Base-by-base conservation (phyloP, 768 basidiomycete genomes). In the Boletellus emodensis region DNA sequence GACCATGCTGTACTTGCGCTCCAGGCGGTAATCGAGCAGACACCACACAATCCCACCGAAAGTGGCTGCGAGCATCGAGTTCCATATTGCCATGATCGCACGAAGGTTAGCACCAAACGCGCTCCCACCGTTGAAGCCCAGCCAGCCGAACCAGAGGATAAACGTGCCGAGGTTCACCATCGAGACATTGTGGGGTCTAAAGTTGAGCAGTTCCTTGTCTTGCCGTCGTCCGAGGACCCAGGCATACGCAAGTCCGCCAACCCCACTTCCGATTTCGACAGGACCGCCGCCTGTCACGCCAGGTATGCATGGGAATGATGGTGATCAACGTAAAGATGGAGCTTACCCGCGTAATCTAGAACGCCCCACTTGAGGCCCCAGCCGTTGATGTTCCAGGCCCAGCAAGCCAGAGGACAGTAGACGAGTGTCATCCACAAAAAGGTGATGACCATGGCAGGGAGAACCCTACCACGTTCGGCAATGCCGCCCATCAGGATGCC, bases 91-190 rank as follows among this genome's bases (percentile, higher is more conserved):
- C 64, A 85, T 81, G 50, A 92, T 76, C 3, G 90, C 91, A 44
- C 92, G 84, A 36, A 94, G 74, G 70, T 94, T 94, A 33, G 90
- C 90, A 26, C 87, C 87, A 58, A 90, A 89, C 3, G 90, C 87
- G 49, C 85, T 88, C 22, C 92, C 92, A 42, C 88, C 92, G 70
- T 94, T 94, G 76, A 93, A 92, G n/a, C 87, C 89, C 49, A 85
- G 70, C 83, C 84, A 90, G 22, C 90, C 90, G 63, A 94, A 87
- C 88, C 87, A 92, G 47, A 92, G 82, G 55, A 93, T 78, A 58
- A 84, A 87, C 9, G 88, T 93, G 56, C 92, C 91, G 48, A 94
- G 77, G 57, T 80, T 80, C 59, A 94, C 87, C 65, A 88, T 72
- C 30, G 87, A 83, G 18, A 92, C 90, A 65, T 92, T 91, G 70